Conservation (phyloP, 2,329 filamentous ascomycete species). For the Penicillium sp. region DNA sequence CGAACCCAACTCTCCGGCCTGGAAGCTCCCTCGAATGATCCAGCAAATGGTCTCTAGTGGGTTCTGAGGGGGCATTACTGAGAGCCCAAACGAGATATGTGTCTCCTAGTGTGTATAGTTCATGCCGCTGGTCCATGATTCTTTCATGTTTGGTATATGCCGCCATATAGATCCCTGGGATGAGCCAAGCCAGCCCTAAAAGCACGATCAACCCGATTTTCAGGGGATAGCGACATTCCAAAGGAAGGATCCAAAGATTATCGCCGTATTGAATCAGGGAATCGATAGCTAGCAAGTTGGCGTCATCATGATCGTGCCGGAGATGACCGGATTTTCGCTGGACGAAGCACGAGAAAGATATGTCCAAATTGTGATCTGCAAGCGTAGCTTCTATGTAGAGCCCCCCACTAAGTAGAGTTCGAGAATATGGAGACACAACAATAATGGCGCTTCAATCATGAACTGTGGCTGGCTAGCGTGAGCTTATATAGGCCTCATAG, state of each 20-base stretch:
- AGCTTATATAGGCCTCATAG: conserved; percentile 20
- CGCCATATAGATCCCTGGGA: neutral
- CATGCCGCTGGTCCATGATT: neutral
- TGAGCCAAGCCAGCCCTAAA: neutral
- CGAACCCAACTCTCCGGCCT: conserved; percentile 17
- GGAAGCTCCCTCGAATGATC: neutral
- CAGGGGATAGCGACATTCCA: neutral
- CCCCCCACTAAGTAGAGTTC: conserved; percentile 1
- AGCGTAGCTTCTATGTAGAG: conserved; percentile 6
- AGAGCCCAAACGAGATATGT: conserved; percentile 1
- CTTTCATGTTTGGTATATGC: neutral
- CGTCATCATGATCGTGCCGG: conserved; percentile 13
- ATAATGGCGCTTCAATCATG: conserved; percentile 7
- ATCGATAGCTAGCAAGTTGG: neutral
- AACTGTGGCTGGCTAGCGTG: conserved; percentile 19
- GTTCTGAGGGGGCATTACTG: neutral
- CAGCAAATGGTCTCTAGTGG: conserved; percentile 11
- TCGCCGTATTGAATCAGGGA: conserved; percentile 4
- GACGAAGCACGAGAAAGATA: neutral
- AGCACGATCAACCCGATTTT: conserved; percentile 6
- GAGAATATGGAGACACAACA: neutral
- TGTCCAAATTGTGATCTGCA: conserved; percentile 24
- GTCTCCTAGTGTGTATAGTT: conserved; percentile 1
- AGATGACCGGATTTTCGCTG: conserved; percentile 17
- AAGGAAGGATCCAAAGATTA: neutral